Evolutionary conservation across 2,329 filamentous ascomycete genomes (phyloP).

Genomic region (Sporothrix sp.): DNA sequence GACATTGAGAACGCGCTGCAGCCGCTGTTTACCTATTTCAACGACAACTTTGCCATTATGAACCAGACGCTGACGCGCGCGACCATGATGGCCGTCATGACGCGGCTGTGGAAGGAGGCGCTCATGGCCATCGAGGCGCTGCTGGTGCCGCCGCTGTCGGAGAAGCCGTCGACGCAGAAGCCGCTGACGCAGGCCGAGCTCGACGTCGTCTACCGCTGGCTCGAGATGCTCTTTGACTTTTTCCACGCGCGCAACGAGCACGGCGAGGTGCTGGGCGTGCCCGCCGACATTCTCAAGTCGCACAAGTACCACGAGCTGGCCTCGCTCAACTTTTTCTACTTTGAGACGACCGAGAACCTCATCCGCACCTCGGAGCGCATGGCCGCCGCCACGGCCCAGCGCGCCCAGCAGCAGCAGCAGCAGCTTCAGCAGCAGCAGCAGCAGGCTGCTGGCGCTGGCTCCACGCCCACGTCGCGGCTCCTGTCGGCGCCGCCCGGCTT

Average conservation of each 20-base stretch:
- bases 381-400: slow-evolving; percentile 74
- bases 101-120: slow-evolving; percentile 94
- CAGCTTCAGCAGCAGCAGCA: slow-evolving; percentile 58
- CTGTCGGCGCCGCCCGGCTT: slow-evolving; percentile 35
- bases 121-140: slow-evolving; percentile 82
- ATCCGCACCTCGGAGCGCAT: slow-evolving; percentile 95
- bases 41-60: slow-evolving; percentile 99
- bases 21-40: slow-evolving; percentile 86
- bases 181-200: slow-evolving; percentile 79
- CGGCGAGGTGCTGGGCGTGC: slow-evolving; percentile 74
- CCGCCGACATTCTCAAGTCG: slow-evolving; percentile 84
- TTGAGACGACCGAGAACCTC: slow-evolving; percentile 80
- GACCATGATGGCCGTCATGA: slow-evolving; percentile 99
- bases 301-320: slow-evolving; percentile 98
- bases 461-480: slow-evolving; percentile 48
- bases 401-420: slow-evolving; percentile 60
- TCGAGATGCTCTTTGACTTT: slow-evolving; percentile 82
- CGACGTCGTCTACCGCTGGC: slow-evolving; percentile 91
- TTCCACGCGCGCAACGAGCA: slow-evolving; percentile 87
- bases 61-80: slow-evolving; percentile 88
- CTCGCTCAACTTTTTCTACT: slow-evolving; percentile 97
- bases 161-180: slow-evolving; percentile 82
- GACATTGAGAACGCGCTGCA: slow-evolving; percentile 75
- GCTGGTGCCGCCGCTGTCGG: slow-evolving; percentile 85
- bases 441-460: background rate